Evolutionary conservation across 2,329 filamentous ascomycete genomes (phyloP).

Genomic region (Aspergillus udagawae): DNA sequence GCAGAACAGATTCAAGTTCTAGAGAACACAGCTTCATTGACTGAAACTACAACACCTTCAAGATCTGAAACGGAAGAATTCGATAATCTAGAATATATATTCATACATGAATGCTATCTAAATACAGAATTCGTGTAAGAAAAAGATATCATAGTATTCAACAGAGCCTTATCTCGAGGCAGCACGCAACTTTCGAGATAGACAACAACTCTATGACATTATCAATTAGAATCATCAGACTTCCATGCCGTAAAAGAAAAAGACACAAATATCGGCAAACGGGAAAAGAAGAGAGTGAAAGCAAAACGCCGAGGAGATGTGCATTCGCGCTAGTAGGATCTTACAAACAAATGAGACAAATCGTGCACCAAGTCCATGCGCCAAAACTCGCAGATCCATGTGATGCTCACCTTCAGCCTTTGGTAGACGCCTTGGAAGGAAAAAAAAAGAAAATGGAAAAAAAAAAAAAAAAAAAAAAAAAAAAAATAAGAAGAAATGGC

Average conservation of each 20-base stretch:
- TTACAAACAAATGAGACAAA: neutral
- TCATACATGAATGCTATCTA: neutral
- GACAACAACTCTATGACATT: slow-evolving; percentile 18
- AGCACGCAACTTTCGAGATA: neutral
- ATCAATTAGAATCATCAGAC: slow-evolving; percentile 13
- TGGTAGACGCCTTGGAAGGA: slow-evolving; percentile 6
- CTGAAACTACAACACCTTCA: neutral
- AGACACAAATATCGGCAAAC: slow-evolving; percentile 7
- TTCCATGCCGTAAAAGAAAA: neutral
- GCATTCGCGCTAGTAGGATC: neutral
- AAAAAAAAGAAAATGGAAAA: neutral
- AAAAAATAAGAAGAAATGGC: neutral
- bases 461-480: neutral
- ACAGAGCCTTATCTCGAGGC: neutral
- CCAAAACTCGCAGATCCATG: slow-evolving; percentile 9
- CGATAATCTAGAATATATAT: slow-evolving; percentile 1
- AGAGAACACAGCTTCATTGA: neutral
- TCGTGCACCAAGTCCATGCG: slow-evolving; percentile 6
- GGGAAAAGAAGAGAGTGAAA: slow-evolving; percentile 1
- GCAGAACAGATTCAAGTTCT: neutral
- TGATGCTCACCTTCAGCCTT: slow-evolving; percentile 1
- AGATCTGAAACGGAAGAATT: neutral
- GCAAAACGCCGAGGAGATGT: slow-evolving; percentile 1
- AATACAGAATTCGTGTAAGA: neutral
- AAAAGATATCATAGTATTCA: neutral